Evolutionary conservation across 805 yeast species (phyloP), one percentile per base, ranked within the genome.

Genomic region (Suhomyces canberraensis): DNA sequence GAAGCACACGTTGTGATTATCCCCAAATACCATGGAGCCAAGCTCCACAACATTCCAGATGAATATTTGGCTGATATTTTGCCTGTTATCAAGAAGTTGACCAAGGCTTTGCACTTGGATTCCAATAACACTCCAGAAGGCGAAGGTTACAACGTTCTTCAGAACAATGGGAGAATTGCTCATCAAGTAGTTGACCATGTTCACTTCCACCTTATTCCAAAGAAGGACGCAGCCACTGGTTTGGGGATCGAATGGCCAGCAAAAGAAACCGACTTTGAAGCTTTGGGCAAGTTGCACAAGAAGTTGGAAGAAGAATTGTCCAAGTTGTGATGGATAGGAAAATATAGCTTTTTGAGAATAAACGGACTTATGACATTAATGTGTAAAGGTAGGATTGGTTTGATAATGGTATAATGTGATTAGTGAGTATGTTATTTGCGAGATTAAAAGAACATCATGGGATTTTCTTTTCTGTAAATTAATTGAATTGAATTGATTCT

Each of bases 131-230:
- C 78, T 21, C 71, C 71, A 3, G 71, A 73, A 4, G 87, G 88
- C 14, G 71, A 64, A 33, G 95, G 95, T 30, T 91, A 91, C 73
- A 91, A 91, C 57, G 59, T 91, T 15, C 69, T 91, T 47, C 98
- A 90, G 63, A 93, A 91, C 72, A 93, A 91, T 51, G 98, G 98
- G 33, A 68, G 86, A 57, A 81, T 90, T 54, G 98, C 98, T 9
- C 98, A 93, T 58, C 98, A 91, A 68, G 83, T 75, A 38, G 98
- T 93, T 39, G 93, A 85, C 49, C 98, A 91, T 59, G 97, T 93
- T 40, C 98, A 91, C 61, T 85, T 93, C 76, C 98, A 91, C 61
- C 78, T 91, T 60, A 91, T 91, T 57, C 98, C 98, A 34, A 91
- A 91, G 75, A 75, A 74, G 41, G 81, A 80, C 51, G 67, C 61